Conservation (phyloP, 2,329 filamentous ascomycete genomes). For the Diaporthe nobilis region DNA sequence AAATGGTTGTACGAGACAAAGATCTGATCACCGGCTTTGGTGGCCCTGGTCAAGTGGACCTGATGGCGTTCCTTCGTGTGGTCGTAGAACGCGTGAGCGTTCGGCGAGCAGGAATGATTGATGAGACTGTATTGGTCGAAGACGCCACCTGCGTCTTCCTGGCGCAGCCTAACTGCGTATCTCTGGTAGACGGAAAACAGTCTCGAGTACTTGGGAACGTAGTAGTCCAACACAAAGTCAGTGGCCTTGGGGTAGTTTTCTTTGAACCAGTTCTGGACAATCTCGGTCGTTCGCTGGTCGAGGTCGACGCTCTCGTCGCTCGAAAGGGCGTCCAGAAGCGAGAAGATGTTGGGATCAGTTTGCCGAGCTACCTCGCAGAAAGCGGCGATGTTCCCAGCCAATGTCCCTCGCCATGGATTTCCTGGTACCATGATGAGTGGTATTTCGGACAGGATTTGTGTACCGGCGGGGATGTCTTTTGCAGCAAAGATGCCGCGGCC, state of each 20-base stretch:
- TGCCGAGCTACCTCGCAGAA: neutral
- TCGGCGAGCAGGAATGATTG: constrained; percentile 45
- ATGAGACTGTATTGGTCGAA: constrained; percentile 34
- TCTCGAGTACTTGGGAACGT: neutral
- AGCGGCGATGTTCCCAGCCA: constrained; percentile 34
- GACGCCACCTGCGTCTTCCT: constrained; percentile 5
- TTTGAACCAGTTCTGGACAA: neutral
- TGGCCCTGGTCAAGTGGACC: constrained; percentile 42
- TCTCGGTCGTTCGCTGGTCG: neutral
- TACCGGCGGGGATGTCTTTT: constrained; percentile 32
- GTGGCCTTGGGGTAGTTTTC: neutral
- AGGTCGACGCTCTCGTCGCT: neutral
- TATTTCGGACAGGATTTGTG: constrained; percentile 32
- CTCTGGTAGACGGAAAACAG: constrained; percentile 18
- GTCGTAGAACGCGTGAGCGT: constrained; percentile 43
- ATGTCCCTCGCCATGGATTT: neutral
- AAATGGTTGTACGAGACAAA: constrained; percentile 31
- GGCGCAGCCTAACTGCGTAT: neutral
- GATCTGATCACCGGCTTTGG: constrained; percentile 43
- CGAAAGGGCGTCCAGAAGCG: neutral
- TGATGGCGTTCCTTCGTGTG: constrained; percentile 39
- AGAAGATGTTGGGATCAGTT: neutral
- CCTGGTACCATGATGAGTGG: constrained; percentile 37
- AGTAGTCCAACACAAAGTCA: neutral
- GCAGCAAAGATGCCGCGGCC: constrained; percentile 36